phyloP scores from a whole-genome alignment of 2,329 filamentous ascomycete species.

The Trichoderma lentiforme region DNA sequence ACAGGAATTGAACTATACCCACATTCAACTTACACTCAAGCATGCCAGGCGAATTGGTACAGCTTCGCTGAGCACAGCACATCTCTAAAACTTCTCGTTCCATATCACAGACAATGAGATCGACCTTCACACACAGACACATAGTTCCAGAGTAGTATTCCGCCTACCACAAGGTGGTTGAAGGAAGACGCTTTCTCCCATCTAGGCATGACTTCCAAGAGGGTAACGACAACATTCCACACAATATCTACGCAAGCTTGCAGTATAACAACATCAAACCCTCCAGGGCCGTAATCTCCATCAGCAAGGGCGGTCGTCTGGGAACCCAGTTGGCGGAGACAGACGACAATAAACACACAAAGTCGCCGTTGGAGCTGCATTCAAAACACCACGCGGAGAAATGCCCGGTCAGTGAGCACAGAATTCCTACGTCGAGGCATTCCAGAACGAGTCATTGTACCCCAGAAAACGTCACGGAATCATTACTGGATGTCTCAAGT shows the following conservation, averaged over 20 bases:
- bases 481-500: background rate
- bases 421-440: slow-evolving; percentile 11
- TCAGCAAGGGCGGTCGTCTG: too few species aligned
- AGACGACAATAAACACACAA: background rate
- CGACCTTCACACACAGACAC: too few species aligned
- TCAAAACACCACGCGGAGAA: background rate
- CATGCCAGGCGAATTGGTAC: background rate
- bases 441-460: background rate
- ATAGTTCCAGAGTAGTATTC: background rate
- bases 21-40: slow-evolving; percentile 8
- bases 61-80: background rate
- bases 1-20: background rate
- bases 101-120: background rate
- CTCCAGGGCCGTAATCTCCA: too few species aligned
- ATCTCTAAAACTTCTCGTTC: slow-evolving; percentile 9
- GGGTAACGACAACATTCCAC: too few species aligned
- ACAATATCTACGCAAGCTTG: too few species aligned
- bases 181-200: slow-evolving; percentile 18
- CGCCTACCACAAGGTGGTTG: slow-evolving; percentile 12
- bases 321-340: too few species aligned
- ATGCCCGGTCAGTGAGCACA: background rate
- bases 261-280: too few species aligned
- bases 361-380: background rate
- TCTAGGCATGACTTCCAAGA: background rate
- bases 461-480: slow-evolving; percentile 13